Conservation (phyloP, 805 yeast genomes). For the Ogataea paradorogensis region DNA sequence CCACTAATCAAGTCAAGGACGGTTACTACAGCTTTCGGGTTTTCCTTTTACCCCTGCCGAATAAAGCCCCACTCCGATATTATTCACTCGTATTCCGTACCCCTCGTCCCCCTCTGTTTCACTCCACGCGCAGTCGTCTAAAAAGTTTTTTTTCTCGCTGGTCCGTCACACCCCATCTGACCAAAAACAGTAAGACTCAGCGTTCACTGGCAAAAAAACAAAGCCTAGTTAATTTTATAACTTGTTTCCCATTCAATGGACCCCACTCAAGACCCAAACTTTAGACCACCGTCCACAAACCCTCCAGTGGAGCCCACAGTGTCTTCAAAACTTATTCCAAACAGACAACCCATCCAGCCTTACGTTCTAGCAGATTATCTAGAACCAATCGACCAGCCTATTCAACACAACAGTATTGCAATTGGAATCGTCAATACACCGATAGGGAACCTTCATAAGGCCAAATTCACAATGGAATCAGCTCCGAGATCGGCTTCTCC, state of each 20-base stretch:
- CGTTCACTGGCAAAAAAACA: conserved; percentile 4
- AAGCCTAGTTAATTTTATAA: neutral
- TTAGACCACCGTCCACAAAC: conserved; percentile 76
- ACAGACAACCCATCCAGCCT: conserved; percentile 73
- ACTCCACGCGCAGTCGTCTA: conserved; percentile 3
- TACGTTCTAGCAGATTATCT: conserved; percentile 74
- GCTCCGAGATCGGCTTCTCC: conserved; percentile 38
- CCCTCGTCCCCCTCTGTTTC: neutral
- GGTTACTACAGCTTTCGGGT: too few relatives aligned
- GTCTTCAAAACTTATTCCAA: conserved; percentile 67
- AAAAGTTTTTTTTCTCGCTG: conserved; percentile 3
- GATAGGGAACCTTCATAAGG: conserved; percentile 1
- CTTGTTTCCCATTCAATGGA: conserved; percentile 55
- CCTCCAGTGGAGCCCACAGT: conserved; percentile 62
- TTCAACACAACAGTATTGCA: conserved; percentile 40
- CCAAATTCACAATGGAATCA: conserved; percentile 20
- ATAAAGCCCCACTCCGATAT: too few relatives aligned
- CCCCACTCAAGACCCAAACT: conserved; percentile 89
- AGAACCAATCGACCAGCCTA: conserved; percentile 70
- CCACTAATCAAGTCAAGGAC: too few relatives aligned
- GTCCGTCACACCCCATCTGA: neutral
- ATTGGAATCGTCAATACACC: neutral
- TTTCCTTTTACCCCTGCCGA: too few relatives aligned
- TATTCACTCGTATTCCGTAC: neutral
- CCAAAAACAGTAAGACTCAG: neutral